phyloP scores from a whole-genome alignment of 441 rosid genomes.

The Codiaeum variegatum region DNA sequence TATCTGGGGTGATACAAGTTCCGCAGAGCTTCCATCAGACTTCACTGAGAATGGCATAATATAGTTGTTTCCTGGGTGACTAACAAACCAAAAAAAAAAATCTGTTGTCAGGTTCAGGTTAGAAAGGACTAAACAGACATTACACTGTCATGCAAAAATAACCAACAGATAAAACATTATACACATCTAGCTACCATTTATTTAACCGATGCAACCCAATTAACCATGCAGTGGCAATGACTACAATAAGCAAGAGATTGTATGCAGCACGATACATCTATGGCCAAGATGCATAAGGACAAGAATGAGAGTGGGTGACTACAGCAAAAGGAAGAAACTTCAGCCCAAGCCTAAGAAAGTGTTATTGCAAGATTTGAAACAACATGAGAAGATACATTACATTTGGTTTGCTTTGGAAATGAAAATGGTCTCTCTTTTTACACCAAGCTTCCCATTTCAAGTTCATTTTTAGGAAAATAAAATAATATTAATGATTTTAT shows the following conservation, averaged over 20 bases:
- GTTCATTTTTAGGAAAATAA: neutral
- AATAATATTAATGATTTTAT: neutral
- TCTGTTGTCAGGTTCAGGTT: constrained; percentile 22
- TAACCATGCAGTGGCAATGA: neutral
- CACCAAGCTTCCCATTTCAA: neutral
- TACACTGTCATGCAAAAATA: constrained; percentile 11
- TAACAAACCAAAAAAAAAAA: constrained; percentile 29
- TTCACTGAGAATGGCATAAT: constrained; percentile 34
- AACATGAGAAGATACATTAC: neutral
- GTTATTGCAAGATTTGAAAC: neutral
- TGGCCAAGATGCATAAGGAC: neutral
- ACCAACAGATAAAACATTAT: neutral
- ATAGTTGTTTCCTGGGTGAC: constrained; percentile 47
- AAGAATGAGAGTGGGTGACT: neutral
- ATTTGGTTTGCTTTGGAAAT: neutral
- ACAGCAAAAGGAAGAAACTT: neutral
- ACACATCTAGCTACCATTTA: neutral
- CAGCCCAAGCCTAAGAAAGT: neutral
- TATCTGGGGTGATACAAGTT: constrained; percentile 59
- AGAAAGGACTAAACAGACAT: neutral
- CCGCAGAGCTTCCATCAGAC: constrained; percentile 54
- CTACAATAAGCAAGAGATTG: neutral
- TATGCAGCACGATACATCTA: neutral
- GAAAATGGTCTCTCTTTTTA: neutral
- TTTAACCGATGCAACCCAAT: neutral